Percentiles rank a stretch among this genome's conserved stretches.
Conservation (phyloP, 2,329 filamentous ascomycete genomes). For the Aspergillus transmontanensis region DNA sequence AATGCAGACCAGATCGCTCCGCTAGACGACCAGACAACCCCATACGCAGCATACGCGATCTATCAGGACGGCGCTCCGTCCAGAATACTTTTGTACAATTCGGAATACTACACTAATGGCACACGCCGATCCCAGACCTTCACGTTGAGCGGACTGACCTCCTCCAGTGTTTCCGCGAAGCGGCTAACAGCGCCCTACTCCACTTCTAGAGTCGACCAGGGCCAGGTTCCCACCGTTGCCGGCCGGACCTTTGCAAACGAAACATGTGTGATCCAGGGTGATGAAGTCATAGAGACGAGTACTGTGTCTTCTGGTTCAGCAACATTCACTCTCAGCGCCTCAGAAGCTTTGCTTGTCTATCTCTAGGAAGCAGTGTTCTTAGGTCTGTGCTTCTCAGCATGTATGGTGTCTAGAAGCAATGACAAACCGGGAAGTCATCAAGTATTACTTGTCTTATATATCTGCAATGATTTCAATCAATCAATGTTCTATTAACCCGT, state of each 20-base stretch:
- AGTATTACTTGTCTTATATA: too few relatives aligned
- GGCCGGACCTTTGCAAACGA: conserved; percentile 52
- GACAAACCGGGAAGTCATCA: background rate
- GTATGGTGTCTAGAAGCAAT: background rate
- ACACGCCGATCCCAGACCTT: conserved; percentile 39
- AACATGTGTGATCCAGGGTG: conserved; percentile 48
- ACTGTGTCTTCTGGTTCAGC: conserved; percentile 33
- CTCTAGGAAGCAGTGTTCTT: conserved; percentile 24
- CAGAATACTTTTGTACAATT: conserved; percentile 42
- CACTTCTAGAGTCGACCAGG: conserved; percentile 48
- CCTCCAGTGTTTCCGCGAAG: conserved; percentile 43
- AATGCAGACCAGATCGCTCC: conserved; percentile 48
- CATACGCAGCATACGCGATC: conserved; percentile 52
- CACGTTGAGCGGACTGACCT: conserved; percentile 46
- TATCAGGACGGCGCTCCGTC: conserved; percentile 44
- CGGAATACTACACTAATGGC: conserved; percentile 35
- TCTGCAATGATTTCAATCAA: too few relatives aligned
- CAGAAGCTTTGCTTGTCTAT: conserved; percentile 54
- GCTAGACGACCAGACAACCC: conserved; percentile 47
- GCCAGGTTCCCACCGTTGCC: conserved; percentile 47
- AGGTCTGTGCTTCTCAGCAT: background rate
- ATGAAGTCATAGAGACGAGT: conserved; percentile 25
- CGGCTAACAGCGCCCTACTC: conserved; percentile 51
- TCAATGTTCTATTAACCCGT: too few relatives aligned
- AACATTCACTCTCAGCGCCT: conserved; percentile 47